Conservation (phyloP, 768 basidiomycete genomes). For the Mrakia gelida region DNA sequence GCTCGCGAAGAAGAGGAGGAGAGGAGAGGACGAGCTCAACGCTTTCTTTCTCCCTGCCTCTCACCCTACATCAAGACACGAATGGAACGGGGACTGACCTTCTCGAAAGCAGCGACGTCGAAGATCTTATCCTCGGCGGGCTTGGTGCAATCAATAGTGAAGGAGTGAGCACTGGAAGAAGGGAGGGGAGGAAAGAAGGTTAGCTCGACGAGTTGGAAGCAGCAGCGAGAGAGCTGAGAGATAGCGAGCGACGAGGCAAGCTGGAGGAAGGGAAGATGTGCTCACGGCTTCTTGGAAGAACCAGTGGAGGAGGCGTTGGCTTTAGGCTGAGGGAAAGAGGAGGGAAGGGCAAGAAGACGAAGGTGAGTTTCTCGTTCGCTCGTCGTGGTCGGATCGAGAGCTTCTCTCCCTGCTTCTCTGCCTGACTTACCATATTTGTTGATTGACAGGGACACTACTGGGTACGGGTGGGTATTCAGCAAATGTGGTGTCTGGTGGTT, state of each 20-base stretch:
- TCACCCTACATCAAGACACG: too few relatives aligned
- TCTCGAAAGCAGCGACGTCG: constrained; percentile 32
- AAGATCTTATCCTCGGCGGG: constrained; percentile 34
- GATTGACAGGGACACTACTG: constrained; percentile 26
- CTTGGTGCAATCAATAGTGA: constrained; percentile 34
- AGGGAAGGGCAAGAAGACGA: not conserved
- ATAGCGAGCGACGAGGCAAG: not conserved
- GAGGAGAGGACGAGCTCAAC: not conserved
- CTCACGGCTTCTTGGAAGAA: constrained; percentile 28
- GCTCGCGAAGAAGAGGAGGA: not conserved
- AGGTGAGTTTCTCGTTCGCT: not conserved
- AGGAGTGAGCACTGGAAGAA: constrained; percentile 1
- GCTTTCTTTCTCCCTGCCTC: too few relatives aligned
- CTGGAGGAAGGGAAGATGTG: not conserved
- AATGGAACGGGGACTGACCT: not conserved
- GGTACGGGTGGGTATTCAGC: constrained; percentile 11
- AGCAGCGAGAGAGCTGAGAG: not conserved
- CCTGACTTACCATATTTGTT: not conserved
- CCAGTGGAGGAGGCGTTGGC: constrained; percentile 6
- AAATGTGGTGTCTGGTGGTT: constrained; percentile 17
- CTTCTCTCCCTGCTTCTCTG: not conserved
- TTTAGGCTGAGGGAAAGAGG: constrained; percentile 2
- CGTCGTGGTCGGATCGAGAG: not conserved
- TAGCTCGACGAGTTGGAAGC: not conserved
- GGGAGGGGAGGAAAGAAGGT: not conserved